Base-by-base conservation (phyloP, 768 basidiomycete species). In the Neoboletus brunneissimus region DNA sequence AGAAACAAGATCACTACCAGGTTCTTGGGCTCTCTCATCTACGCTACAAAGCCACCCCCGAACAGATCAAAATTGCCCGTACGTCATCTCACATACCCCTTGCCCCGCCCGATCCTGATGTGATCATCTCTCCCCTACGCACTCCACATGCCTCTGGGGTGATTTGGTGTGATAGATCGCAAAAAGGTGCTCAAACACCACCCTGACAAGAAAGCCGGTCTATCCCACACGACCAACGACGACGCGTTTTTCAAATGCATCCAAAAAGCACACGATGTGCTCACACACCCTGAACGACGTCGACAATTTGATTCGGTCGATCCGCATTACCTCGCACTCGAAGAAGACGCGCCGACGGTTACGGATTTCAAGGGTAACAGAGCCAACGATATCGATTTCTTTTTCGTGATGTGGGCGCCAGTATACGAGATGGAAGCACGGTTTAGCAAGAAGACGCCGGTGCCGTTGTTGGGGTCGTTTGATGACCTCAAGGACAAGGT, bases 161-260 rank as follows among this genome's bases (percentile, higher is more conserved):
- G 27, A 27, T 27, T 27, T 27, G 27, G 20, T 20, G n/a, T 40
- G 38, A 32, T 60, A 97, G 94, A 99, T 79, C 91, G 94, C 66
- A 93, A 95, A 80, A 98, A 97, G 77, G 95, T 97, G n/a, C 86
- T 98, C 49, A 94, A 93, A 70, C 95, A 98, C 74, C 95, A 98
- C 71, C 95, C 95, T 0, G 95, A 98, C 77, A 98, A 98, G 77
- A 98, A 98, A 72, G 83, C 88, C 27, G 85, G 82, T 43, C 74
- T 81, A 35, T 83, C 84, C 35, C 84, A 86, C 64, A 89, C 91
- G 65, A 87, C 91, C 56, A 96, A 98, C 77, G 95, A 98, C 73
- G 96, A 99, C 66, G 87, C 87, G 0, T 98, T 99, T 81, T 99
- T 99, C 90, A 99, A 99, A 76, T 99, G 97, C 72, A 98, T 99